Base-by-base conservation (phyloP, 768 basidiomycete genomes). In the Scleroderma bovista region DNA sequence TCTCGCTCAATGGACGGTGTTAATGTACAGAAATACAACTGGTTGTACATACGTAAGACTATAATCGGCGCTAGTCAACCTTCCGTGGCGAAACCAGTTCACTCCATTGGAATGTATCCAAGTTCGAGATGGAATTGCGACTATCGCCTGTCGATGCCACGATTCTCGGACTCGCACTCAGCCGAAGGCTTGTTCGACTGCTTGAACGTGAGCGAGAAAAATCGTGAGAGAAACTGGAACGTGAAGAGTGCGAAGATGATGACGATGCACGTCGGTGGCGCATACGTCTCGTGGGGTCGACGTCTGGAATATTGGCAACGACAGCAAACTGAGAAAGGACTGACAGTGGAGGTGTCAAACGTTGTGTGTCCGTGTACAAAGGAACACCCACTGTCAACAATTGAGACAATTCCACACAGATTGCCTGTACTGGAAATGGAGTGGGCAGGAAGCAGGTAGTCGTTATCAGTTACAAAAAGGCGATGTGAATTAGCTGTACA, bases 261-360 rank as follows among this genome's bases (percentile, higher is more conserved):
- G 86, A 88, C 0, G 87, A 88, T 3, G 86, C 84, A 19, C 88
- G 80, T 2, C 89, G 83, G 59, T 87, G 87, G 37, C 86, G 82
- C 63, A 84, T 84, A 75, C 87, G 88, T 44, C 76, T 78, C 2
- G 80, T 80, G 16, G 89, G 89, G 59, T 92, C 88, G 32, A 91
- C 77, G 55, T 85, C 76, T 2, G 81, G 73, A 32, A 92, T 76
- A 52, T 85, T 82, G 45, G 86, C 88, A 38, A 85, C 65, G 41
- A 77, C 83, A 0, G 88, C 89, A 60, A 92, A 92, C 23, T 87
- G 69, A 3, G 88, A 88, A 23, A 92, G 77, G 44, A 90, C 88
- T 88, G 52, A 32, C 44, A 38, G 46, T 45, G 39, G 36, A 26
- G 13, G 22, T 12, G 24, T 23, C 17, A 50, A 37, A 20, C n/a